Conservation (phyloP, 2,329 filamentous ascomycete genomes). For the Pseudocercospora crystallina region DNA sequence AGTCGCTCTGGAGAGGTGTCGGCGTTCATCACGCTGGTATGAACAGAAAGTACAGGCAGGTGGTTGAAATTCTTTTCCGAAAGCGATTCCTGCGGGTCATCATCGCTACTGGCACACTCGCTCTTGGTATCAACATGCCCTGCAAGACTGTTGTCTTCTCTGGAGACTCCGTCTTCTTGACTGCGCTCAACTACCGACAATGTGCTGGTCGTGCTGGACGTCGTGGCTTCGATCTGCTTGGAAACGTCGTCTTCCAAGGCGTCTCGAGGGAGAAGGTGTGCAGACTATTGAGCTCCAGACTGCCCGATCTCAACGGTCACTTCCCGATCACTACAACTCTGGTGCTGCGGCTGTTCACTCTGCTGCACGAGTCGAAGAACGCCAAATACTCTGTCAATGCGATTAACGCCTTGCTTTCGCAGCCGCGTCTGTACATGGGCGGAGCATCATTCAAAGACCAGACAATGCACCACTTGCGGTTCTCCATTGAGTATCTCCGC, state of each 20-base stretch:
- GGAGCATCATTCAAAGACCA: conserved; percentile 67
- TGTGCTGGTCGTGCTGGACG: conserved; percentile 75
- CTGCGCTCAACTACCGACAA: conserved; percentile 74
- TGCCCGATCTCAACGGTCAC: conserved; percentile 74
- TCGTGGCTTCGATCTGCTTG: conserved; percentile 76
- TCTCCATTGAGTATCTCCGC: conserved; percentile 77
- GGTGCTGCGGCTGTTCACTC: conserved; percentile 65
- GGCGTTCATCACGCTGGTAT: conserved; percentile 78
- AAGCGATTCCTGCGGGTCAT: conserved; percentile 70
- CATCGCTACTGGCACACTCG: conserved; percentile 73
- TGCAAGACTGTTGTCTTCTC: conserved; percentile 78
- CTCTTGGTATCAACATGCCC: conserved; percentile 79
- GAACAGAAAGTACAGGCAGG: conserved; percentile 74
- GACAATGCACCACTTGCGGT: conserved; percentile 73
- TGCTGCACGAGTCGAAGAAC: conserved; percentile 65
- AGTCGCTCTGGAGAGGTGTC: conserved; percentile 65
- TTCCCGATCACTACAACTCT: conserved; percentile 75
- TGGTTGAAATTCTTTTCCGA: conserved; percentile 71
- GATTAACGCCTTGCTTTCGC: conserved; percentile 67
- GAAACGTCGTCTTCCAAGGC: conserved; percentile 76
- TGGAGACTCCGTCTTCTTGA: conserved; percentile 71
- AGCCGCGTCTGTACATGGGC: conserved; percentile 69
- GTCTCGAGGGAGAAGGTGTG: conserved; percentile 61
- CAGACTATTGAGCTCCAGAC: conserved; percentile 68
- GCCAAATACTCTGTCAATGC: conserved; percentile 62